Evolutionary conservation across 2,329 filamentous ascomycete genomes (phyloP).

Genomic region (Madurella mycetomatis): DNA sequence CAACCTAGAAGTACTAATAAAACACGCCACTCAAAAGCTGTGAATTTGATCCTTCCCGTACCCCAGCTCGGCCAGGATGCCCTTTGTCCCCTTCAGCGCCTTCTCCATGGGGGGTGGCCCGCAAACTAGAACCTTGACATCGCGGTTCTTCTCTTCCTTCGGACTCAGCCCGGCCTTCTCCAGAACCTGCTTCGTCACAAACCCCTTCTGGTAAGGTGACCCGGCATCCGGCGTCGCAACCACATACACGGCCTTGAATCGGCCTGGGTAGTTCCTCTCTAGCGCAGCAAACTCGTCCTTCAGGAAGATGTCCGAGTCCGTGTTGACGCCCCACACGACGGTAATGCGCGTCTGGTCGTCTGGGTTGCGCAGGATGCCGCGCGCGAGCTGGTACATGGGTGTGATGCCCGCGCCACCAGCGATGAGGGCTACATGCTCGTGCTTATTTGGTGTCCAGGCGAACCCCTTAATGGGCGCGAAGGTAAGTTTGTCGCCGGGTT

Average conservation of each 20-base stretch:
- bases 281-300: slow-evolving; percentile 51
- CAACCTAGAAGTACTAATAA: background rate
- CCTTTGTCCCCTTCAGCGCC: slow-evolving; percentile 45
- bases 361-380: slow-evolving; percentile 58
- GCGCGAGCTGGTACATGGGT: slow-evolving; percentile 61
- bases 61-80: slow-evolving; percentile 54
- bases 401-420: slow-evolving; percentile 71
- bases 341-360: slow-evolving; percentile 59
- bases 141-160: slow-evolving; percentile 27
- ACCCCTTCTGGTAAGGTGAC: slow-evolving; percentile 47
- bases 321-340: slow-evolving; percentile 63
- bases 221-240: slow-evolving; percentile 45
- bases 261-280: slow-evolving; percentile 45
- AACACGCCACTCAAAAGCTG: slow-evolving; percentile 40
- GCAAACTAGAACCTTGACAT: slow-evolving; percentile 62
- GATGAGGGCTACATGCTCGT: slow-evolving; percentile 55
- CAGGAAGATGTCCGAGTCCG: slow-evolving; percentile 57
- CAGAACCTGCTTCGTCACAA: slow-evolving; percentile 54
- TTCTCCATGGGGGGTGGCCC: slow-evolving; percentile 65
- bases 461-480: slow-evolving; percentile 55
- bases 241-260: slow-evolving; percentile 55
- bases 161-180: slow-evolving; percentile 41
- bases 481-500: slow-evolving; percentile 56
- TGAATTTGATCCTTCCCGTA: slow-evolving; percentile 55
- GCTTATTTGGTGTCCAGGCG: slow-evolving; percentile 49